These are phyloP conservation scores for Pythium volutum DNA, from an alignment of 352 stramenopile genomes.

Conservation along the genomic window DNA sequence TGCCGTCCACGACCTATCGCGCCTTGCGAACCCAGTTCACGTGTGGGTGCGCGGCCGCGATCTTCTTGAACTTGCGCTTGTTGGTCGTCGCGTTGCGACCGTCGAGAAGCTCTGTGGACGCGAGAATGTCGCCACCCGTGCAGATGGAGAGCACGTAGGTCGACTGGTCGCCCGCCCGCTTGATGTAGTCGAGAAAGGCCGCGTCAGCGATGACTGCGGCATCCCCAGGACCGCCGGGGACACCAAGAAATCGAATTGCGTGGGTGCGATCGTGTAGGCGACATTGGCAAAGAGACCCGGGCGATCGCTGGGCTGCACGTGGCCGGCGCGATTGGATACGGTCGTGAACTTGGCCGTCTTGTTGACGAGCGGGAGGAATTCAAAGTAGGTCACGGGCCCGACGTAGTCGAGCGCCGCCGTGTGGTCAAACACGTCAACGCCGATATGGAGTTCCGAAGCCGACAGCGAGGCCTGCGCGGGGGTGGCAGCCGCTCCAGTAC, in stretches of 20 bases:
- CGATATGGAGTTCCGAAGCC: background rate
- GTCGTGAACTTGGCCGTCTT: background rate
- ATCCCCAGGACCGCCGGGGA: slow-evolving; percentile 33
- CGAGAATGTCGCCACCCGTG: slow-evolving; percentile 43
- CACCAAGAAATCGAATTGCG: slow-evolving; percentile 40
- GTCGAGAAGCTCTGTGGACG: slow-evolving; percentile 40
- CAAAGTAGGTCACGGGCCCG: slow-evolving; percentile 10
- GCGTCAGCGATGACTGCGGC: slow-evolving; percentile 31
- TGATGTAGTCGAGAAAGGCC: slow-evolving; percentile 37
- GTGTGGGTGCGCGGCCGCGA: slow-evolving; percentile 25
- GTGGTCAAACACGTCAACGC: slow-evolving; percentile 5
- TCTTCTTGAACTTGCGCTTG: slow-evolving; percentile 40
- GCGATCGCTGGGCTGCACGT: background rate
- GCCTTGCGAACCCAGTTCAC: slow-evolving; percentile 54
- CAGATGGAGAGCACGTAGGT: slow-evolving; percentile 48
- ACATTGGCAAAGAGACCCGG: slow-evolving; percentile 24
- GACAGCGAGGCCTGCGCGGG: background rate
- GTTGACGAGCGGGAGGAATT: slow-evolving; percentile 5
- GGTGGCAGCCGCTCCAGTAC: background rate
- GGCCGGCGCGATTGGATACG: slow-evolving; percentile 1
- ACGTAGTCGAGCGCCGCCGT: slow-evolving; percentile 1
- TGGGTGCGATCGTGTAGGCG: slow-evolving; percentile 22
- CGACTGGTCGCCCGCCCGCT: slow-evolving; percentile 19
- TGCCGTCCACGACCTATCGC: slow-evolving; percentile 50
- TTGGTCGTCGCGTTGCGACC: slow-evolving; percentile 55